Percentiles rank a stretch among this genome's conserved stretches.
phyloP scores from a whole-genome alignment of 139 green algal genomes.

The Mesotaenium endlicherianum region DNA sequence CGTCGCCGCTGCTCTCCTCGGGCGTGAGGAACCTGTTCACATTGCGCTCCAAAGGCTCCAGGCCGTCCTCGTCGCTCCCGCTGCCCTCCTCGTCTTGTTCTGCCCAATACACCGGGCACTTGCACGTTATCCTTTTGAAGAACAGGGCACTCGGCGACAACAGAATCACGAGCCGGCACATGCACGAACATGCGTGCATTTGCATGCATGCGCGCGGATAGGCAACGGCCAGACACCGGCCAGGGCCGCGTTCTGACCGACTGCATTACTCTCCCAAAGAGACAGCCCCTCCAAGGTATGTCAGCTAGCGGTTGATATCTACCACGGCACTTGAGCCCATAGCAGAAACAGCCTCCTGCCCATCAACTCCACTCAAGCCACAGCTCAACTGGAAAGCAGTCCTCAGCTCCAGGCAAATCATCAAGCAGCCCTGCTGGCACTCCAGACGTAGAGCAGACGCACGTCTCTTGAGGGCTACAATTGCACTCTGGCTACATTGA shows the following conservation, averaged over 20 bases:
- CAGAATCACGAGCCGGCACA: not conserved
- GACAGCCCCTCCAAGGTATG: not conserved
- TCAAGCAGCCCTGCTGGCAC: too few species aligned
- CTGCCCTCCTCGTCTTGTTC: constrained; percentile 7
- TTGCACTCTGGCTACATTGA: not conserved
- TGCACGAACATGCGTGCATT: not conserved
- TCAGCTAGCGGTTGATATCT: too few species aligned
- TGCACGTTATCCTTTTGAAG: not conserved
- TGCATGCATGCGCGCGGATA: not conserved
- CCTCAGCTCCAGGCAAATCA: too few species aligned
- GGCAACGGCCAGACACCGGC: not conserved
- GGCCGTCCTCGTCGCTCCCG: constrained; percentile 5
- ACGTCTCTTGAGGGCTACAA: too few species aligned
- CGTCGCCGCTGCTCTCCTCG: not conserved
- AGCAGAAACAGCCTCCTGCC: too few species aligned
- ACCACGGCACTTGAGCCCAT: too few species aligned
- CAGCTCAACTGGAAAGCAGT: too few species aligned
- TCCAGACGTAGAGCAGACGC: too few species aligned
- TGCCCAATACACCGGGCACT: not conserved
- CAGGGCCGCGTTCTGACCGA: not conserved
- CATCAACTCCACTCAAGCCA: too few species aligned
- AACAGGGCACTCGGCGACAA: not conserved
- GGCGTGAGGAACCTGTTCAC: not conserved
- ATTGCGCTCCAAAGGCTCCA: not conserved
- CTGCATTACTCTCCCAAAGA: not conserved